Conservation (phyloP, 495 filamentous ascomycete species). For the Alectoria sarmentosa region DNA sequence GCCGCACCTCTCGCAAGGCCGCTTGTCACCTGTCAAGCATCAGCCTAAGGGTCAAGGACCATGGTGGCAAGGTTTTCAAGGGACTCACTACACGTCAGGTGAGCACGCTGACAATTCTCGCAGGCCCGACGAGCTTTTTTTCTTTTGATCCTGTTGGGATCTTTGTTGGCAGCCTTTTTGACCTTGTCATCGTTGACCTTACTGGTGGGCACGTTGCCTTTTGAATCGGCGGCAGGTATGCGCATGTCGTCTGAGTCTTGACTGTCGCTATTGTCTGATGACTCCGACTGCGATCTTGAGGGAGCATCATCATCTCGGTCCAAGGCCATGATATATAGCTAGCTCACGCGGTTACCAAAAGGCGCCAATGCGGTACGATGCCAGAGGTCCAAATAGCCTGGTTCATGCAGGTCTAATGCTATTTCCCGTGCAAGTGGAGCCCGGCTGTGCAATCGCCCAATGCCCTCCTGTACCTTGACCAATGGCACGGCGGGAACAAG, state of each 20-base stretch:
- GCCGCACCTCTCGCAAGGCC: slow-evolving; percentile 87
- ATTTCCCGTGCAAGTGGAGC: slow-evolving; percentile 6
- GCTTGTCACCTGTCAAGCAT: slow-evolving; percentile 58
- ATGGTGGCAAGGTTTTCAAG: slow-evolving; percentile 6
- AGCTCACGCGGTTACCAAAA: slow-evolving; percentile 6
- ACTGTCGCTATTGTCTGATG: slow-evolving; percentile 43
- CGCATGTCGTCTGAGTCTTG: slow-evolving; percentile 47
- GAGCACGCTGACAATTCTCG: slow-evolving; percentile 93
- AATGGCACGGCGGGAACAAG: neutral
- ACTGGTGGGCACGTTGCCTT: slow-evolving; percentile 25
- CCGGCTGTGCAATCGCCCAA: slow-evolving; percentile 1
- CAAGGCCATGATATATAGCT: slow-evolving; percentile 42
- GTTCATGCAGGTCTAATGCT: slow-evolving; percentile 6
- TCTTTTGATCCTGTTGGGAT: slow-evolving; percentile 76
- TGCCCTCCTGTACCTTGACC: neutral
- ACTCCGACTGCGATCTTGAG: slow-evolving; percentile 32
- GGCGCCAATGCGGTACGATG: slow-evolving; percentile 2
- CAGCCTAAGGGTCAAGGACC: neutral
- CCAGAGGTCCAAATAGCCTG: neutral
- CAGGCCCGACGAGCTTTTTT: slow-evolving; percentile 97
- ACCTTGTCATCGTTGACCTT: slow-evolving; percentile 38
- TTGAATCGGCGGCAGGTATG: slow-evolving; percentile 44
- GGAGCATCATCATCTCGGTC: slow-evolving; percentile 42
- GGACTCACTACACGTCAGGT: slow-evolving; percentile 91
- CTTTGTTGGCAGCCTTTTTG: slow-evolving; percentile 58